These are phyloP conservation scores for Scenedesmus sp. DNA, from an alignment of 163 green algal species.

Conservation along the genomic window DNA sequence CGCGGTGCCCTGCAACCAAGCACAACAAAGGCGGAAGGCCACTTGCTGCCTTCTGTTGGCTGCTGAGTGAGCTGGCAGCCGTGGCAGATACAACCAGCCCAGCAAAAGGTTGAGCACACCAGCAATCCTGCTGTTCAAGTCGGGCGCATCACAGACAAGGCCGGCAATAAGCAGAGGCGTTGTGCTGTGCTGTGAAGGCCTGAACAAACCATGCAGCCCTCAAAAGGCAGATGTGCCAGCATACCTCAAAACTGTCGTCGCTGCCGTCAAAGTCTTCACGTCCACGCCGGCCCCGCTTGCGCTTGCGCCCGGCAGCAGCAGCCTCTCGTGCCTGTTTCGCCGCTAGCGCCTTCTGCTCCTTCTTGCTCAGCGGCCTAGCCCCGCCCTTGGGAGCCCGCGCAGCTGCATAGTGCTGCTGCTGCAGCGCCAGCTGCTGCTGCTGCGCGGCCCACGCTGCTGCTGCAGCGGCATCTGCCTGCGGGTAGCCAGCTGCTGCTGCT, in stretches of 20 bases:
- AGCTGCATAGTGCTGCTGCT: neutral
- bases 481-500: neutral
- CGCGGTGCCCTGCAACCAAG: neutral
- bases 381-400: neutral
- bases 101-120: no score
- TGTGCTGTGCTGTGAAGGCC: no score
- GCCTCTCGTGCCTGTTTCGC: neutral
- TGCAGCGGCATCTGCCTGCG: neutral
- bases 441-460: neutral
- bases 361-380: slow-evolving; percentile 20
- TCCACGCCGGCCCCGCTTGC: neutral
- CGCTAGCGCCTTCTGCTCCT: slow-evolving; percentile 7
- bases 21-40: no score
- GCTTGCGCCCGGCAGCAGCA: slow-evolving; percentile 23
- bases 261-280: slow-evolving; percentile 22
- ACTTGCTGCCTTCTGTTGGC: no score
- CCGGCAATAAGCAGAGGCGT: no score
- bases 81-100: no score
- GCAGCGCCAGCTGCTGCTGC: neutral
- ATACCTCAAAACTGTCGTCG: slow-evolving; percentile 40
- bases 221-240: no score
- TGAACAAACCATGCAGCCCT: no score
- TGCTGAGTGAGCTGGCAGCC: neutral
- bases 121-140: no score
- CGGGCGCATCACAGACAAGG: no score